Percentiles rank a stretch among this genome's conserved stretches.
These are phyloP conservation scores for Haematococcus sp. DNA, from an alignment of 139 green algal genomes.

Conservation along the genomic window DNA sequence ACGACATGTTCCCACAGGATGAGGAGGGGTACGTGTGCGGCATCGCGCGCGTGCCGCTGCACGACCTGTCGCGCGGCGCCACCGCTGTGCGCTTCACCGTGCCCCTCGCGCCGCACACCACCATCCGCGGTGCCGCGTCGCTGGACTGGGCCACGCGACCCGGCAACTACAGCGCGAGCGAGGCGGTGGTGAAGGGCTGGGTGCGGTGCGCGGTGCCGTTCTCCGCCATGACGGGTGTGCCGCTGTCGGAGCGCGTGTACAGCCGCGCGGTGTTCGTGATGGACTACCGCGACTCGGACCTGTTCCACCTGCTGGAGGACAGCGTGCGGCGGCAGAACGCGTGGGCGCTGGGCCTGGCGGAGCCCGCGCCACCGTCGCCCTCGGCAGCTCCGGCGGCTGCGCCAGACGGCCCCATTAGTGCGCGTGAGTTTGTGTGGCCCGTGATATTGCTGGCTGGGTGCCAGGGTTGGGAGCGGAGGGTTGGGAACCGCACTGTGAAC, in stretches of 20 bases:
- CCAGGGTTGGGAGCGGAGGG: no score
- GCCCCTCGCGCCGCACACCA: slow-evolving; percentile 30
- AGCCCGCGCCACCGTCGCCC: slow-evolving; percentile 1
- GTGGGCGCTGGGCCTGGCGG: slow-evolving; percentile 30
- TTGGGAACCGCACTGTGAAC: no score
- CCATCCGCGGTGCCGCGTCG: slow-evolving; percentile 44
- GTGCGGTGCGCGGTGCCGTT: slow-evolving; percentile 38
- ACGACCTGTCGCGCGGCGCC: slow-evolving; percentile 11
- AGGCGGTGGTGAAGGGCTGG: slow-evolving; percentile 34
- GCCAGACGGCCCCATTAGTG: neutral
- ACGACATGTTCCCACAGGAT: neutral
- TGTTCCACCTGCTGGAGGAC: slow-evolving; percentile 58
- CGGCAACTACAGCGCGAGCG: slow-evolving; percentile 44
- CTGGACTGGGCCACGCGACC: slow-evolving; percentile 61
- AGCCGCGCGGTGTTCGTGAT: slow-evolving; percentile 54
- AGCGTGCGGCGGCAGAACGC: slow-evolving; percentile 32
- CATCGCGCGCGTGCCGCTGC: slow-evolving; percentile 21
- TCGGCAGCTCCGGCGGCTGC: neutral
- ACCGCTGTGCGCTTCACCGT: slow-evolving; percentile 12
- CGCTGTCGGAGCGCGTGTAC: slow-evolving; percentile 14
- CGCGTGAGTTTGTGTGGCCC: neutral
- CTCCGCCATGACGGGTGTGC: slow-evolving; percentile 11
- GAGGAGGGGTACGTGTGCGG: slow-evolving; percentile 47
- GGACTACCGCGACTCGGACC: slow-evolving; percentile 57
- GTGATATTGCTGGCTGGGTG: no score